phyloP scores from a whole-genome alignment of 2,329 filamentous ascomycete genomes.

The Microsporum canis region DNA sequence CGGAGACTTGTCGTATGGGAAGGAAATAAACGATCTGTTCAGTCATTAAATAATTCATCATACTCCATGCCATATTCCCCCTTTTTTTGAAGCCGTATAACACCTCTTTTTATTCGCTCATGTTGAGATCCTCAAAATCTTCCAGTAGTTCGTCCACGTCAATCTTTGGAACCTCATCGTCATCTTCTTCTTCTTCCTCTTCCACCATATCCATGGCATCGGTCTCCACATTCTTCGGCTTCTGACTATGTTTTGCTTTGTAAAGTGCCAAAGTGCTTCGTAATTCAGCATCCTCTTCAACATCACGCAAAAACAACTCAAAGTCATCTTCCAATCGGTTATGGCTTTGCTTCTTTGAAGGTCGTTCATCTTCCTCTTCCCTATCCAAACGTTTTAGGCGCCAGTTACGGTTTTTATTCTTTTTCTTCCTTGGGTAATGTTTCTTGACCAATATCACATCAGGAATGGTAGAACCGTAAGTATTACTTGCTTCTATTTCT shows the following conservation, averaged over 20 bases:
- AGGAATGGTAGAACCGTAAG: constrained; percentile 67
- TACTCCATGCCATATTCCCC: background rate
- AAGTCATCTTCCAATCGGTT: constrained; percentile 92
- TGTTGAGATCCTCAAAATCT: constrained; percentile 80
- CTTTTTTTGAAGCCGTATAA: background rate
- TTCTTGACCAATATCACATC: constrained; percentile 97
- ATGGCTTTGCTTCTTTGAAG: constrained; percentile 42
- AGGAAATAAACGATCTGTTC: background rate
- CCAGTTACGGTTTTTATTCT: constrained; percentile 78
- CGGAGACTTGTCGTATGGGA: background rate
- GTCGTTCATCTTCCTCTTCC: constrained; percentile 57
- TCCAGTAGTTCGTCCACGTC: constrained; percentile 75
- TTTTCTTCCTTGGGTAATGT: constrained; percentile 76
- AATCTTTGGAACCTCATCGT: constrained; percentile 57
- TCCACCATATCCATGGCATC: constrained; percentile 29
- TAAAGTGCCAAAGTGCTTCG: constrained; percentile 76
- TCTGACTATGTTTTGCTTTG: constrained; percentile 52
- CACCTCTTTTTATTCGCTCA: constrained; percentile 32
- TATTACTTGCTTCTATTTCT: constrained; percentile 63
- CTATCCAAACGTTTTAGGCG: constrained; percentile 84
- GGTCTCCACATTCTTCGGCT: constrained; percentile 30
- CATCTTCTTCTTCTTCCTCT: constrained; percentile 50
- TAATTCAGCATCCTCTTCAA: constrained; percentile 89
- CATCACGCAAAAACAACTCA: constrained; percentile 91
- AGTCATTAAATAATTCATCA: background rate